Conservation (phyloP, 2,329 filamentous ascomycete species). For the Didymella lethalis region DNA sequence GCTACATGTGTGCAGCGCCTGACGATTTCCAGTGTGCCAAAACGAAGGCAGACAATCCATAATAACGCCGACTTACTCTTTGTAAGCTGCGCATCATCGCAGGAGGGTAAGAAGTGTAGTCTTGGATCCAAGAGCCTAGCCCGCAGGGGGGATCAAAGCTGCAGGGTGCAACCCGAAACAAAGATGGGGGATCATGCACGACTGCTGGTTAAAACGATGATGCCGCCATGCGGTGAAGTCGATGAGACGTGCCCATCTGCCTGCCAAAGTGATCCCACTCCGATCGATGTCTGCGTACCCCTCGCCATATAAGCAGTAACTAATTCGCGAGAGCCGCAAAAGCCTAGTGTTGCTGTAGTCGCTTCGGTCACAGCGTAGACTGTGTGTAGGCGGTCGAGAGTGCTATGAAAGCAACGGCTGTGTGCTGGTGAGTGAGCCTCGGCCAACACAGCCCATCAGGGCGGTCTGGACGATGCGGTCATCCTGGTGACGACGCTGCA, state of each 20-base stretch:
- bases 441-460: conserved; percentile 11
- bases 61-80: conserved; percentile 10
- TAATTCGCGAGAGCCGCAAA: conserved; percentile 1
- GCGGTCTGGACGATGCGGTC: conserved; percentile 13
- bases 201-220: conserved; percentile 6
- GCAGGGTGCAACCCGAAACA: conserved; percentile 11
- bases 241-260: conserved; percentile 5
- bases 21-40: conserved; percentile 10
- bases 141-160: conserved; percentile 3
- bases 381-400: background rate
- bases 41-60: conserved; percentile 1
- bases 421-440: conserved; percentile 1
- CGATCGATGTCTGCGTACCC: background rate
- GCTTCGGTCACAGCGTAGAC: background rate
- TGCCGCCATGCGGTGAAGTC: conserved; percentile 1
- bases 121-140: conserved; percentile 5
- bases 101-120: background rate
- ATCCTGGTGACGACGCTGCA: conserved; percentile 18
- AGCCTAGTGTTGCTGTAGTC: background rate
- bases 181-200: conserved; percentile 14
- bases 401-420: conserved; percentile 1
- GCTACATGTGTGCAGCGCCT: conserved; percentile 6
- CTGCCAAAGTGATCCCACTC: background rate
- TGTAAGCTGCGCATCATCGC: background rate
- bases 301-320: background rate